Conservation (phyloP, 2,329 filamentous ascomycete genomes). For the Pestalotiopsis sp. region DNA sequence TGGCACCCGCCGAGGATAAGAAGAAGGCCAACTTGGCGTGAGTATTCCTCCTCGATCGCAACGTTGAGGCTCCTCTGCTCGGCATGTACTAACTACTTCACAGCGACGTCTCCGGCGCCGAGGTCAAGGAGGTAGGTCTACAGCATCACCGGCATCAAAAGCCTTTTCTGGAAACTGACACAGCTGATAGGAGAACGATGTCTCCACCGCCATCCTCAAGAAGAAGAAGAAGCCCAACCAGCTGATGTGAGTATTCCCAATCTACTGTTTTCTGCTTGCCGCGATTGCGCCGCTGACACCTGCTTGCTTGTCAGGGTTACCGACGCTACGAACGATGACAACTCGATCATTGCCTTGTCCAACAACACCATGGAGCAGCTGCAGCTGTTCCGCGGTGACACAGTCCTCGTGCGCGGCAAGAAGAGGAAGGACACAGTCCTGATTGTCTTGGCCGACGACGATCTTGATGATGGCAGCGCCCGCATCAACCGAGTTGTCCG, state of each 20-base stretch:
- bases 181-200: conserved; percentile 75
- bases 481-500: conserved; percentile 98
- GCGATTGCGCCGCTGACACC: conserved; percentile 1
- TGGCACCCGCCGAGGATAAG: conserved; percentile 73
- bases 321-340: conserved; percentile 98
- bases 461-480: conserved; percentile 94
- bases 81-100: conserved; percentile 15
- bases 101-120: conserved; percentile 88
- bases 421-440: conserved; percentile 99
- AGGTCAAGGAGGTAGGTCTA: conserved; percentile 76
- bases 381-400: conserved; percentile 98
- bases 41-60: conserved; percentile 36
- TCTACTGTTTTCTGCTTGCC: conserved; percentile 19
- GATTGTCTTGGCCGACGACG: conserved; percentile 96
- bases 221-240: conserved; percentile 99
- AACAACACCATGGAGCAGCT: conserved; percentile 99
- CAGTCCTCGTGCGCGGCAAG: conserved; percentile 97
- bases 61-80: neutral
- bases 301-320: conserved; percentile 70
- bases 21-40: conserved; percentile 85
- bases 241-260: conserved; percentile 72
- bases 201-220: conserved; percentile 94
- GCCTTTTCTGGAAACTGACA: conserved; percentile 25
- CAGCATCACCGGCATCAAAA: conserved; percentile 20
- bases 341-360: conserved; percentile 97